These are phyloP conservation scores for Lachancea lanzarotensis DNA, from an alignment of 805 yeast genomes.

Conservation along the genomic window DNA sequence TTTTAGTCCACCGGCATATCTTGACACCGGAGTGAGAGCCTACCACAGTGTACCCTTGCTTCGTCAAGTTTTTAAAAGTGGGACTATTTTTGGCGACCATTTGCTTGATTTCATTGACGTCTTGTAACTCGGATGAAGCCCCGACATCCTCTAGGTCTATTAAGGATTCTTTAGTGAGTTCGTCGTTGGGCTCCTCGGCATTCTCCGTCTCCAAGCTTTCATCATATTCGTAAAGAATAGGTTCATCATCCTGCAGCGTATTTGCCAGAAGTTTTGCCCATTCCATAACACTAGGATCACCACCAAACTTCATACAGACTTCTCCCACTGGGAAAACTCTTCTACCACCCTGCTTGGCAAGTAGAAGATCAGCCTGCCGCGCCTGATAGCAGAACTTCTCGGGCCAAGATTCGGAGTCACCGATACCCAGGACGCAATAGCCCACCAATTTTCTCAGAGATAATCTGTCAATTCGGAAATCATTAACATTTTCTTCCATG, in stretches of 20 bases:
- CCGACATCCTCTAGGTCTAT: constrained; percentile 92
- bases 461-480: constrained; percentile 77
- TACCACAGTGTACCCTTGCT: constrained; percentile 88
- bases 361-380: constrained; percentile 58
- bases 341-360: constrained; percentile 80
- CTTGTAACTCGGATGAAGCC: constrained; percentile 27
- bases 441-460: constrained; percentile 69
- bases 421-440: constrained; percentile 79
- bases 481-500: constrained; percentile 72
- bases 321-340: constrained; percentile 79
- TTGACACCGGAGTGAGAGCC: constrained; percentile 95
- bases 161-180: constrained; percentile 33
- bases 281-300: constrained; percentile 51
- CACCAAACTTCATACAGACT: constrained; percentile 70
- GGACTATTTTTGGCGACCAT: constrained; percentile 91
- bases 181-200: constrained; percentile 35
- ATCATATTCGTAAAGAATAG: constrained; percentile 52
- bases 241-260: constrained; percentile 64
- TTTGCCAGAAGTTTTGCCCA: constrained; percentile 61
- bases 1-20: constrained; percentile 93
- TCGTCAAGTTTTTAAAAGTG: constrained; percentile 78
- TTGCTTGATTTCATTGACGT: constrained; percentile 45
- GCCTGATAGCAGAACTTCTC: constrained; percentile 86
- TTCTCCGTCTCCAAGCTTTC: constrained; percentile 53
- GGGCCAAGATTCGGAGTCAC: constrained; percentile 83